Evolutionary conservation across 2,329 filamentous ascomycete genomes (phyloP), one percentile per base, ranked within the genome.

Genomic region (Pyrenophora graminea): DNA sequence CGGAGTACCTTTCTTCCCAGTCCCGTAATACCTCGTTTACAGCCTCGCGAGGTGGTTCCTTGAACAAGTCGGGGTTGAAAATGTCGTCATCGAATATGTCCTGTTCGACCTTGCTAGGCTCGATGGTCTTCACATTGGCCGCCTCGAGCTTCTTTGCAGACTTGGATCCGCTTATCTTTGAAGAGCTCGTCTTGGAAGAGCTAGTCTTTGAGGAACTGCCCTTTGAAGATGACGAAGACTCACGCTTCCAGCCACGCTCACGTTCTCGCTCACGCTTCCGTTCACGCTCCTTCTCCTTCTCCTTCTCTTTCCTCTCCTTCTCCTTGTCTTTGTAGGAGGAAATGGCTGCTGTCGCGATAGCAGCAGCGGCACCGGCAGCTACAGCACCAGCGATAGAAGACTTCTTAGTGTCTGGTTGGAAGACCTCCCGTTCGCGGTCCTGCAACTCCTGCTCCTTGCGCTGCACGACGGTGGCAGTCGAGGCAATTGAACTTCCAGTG

Each of bases 41-140:
- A n/a, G 72, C 68, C 18, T 69, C 45, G n/a, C 45, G 36, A 12
- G 45, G 18, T 27, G 19, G 13, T 36, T 70, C 55, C 69, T 73
- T 75, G 66, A 79, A 79, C 33, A 77, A 74, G 32, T 77, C 67
- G 0, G 73, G 76, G 37, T 79, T 72, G 58, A 74, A 77, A 31
- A 79, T 71, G 13, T 78, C 76, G 12, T 79, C 77, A 39, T 79
- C 76, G 47, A 64, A 64, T 19, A 72, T 70, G 48, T 71, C 69
- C 27, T 70, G 66, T 13, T 55, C 59, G 12, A 71, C 53, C 30
- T 63, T 64, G 51, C 68, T 72, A 6, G 70, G 70, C 34, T 71
- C 72, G 21, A 76, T 62, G 5, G 69, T 68, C 25, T 70, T 66
- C 17, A 75, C 71, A 19, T 40, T 59, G 25, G 64, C 65, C 18